A percentile compares a stretch with the other conserved stretches of the same genome.
These are phyloP conservation scores for Penicillium sp. DNA, from an alignment of 2,329 filamentous ascomycete genomes.

Conservation along the genomic window DNA sequence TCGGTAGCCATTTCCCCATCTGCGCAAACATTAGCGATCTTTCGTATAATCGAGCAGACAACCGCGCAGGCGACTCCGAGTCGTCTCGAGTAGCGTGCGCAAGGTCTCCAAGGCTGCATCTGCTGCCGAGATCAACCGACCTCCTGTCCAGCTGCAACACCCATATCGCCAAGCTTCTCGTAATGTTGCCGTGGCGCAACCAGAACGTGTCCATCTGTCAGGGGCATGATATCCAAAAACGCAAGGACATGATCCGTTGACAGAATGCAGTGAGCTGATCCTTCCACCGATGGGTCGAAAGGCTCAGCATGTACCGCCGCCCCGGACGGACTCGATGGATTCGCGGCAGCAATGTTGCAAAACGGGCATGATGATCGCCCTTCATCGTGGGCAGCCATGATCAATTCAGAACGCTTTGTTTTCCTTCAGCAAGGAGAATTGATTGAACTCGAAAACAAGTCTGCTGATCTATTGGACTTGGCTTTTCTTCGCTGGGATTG, in stretches of 20 bases:
- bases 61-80: no score
- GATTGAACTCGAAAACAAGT: no score
- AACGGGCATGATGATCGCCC: constrained; percentile 46
- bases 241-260: constrained; percentile 72
- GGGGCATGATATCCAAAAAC: constrained; percentile 89
- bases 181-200: constrained; percentile 72
- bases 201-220: constrained; percentile 75
- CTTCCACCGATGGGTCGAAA: constrained; percentile 8
- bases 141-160: constrained; percentile 56
- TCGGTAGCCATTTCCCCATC: constrained; percentile 43
- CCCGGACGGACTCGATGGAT: constrained; percentile 36
- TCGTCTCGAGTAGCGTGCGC: no score
- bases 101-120: no score
- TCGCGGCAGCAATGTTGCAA: constrained; percentile 51
- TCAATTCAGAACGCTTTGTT: neutral
- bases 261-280: constrained; percentile 56
- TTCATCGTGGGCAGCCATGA: constrained; percentile 10
- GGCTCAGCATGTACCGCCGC: constrained; percentile 19
- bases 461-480: no score
- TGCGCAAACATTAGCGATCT: constrained; percentile 11
- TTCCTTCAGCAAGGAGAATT: no score
- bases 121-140: constrained; percentile 45
- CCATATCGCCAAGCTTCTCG: constrained; percentile 69
- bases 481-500: no score
- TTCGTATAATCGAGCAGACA: neutral